Percentiles rank a stretch among this genome's conserved stretches.
Conservation (phyloP, 495 filamentous ascomycete genomes). For the Hyaloscypha variabilis region DNA sequence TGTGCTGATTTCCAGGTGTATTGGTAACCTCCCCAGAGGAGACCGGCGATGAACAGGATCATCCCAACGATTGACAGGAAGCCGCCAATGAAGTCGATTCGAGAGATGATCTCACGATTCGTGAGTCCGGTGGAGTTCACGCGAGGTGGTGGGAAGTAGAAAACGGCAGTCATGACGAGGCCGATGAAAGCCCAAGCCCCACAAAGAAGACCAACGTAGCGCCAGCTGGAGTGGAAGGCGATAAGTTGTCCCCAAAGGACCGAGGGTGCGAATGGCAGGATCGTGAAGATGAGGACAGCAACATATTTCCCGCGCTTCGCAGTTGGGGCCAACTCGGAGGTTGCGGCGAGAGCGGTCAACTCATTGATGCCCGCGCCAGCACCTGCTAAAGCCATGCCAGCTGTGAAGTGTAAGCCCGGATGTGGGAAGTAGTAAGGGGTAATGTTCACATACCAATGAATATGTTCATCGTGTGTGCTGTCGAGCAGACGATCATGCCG, state of each 20-base stretch:
- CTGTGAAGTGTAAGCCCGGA: slow-evolving; percentile 39
- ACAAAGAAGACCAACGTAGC: slow-evolving; percentile 64
- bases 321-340: slow-evolving; percentile 69
- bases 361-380: slow-evolving; percentile 66
- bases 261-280: slow-evolving; percentile 67
- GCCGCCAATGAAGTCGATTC: slow-evolving; percentile 68
- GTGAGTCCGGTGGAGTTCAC: slow-evolving; percentile 53
- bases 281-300: slow-evolving; percentile 65
- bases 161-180: slow-evolving; percentile 58
- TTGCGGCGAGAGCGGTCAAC: slow-evolving; percentile 64
- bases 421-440: background rate
- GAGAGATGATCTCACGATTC: slow-evolving; percentile 51
- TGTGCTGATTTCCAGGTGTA: slow-evolving; percentile 62
- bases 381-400: slow-evolving; percentile 63
- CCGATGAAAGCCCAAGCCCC: slow-evolving; percentile 64
- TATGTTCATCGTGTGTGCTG: slow-evolving; percentile 65
- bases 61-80: slow-evolving; percentile 67
- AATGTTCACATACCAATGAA: slow-evolving; percentile 61
- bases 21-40: slow-evolving; percentile 72
- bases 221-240: slow-evolving; percentile 58
- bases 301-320: slow-evolving; percentile 70
- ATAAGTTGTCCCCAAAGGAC: slow-evolving; percentile 73
- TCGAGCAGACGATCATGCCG: slow-evolving; percentile 67
- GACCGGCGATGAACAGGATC: slow-evolving; percentile 65
- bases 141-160: slow-evolving; percentile 68